Evolutionary conservation across 768 basidiomycete genomes (phyloP), one percentile per base, ranked within the genome.

Genomic region (Hebeloma cylindrosporum): DNA sequence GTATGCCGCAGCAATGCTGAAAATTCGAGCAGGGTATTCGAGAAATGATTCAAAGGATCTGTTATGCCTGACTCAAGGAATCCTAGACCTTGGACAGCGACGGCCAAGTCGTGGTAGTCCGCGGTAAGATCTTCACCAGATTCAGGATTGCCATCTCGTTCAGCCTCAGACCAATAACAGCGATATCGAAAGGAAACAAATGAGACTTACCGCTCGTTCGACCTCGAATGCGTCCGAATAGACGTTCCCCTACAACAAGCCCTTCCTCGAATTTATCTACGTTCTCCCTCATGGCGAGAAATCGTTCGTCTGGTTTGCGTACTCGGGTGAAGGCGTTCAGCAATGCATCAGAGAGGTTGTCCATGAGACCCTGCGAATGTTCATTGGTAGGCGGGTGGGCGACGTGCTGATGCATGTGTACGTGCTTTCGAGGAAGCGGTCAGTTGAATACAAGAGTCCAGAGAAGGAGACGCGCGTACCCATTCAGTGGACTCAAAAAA

Each of bases 401-500:
- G 41, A 90, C 74, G 58, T 96, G 93, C 59, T 94, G 90, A 63
- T 98, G 94, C 91, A 96, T 98, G 60, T 88, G 83, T 18, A 98
- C 94, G 58, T 91, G 88, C 95, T 97, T 7, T 10, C 31, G 18
- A 36, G 34, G 8, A 21, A 3, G 27, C 22, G 27, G 14, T 35
- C 18, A 28, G 16, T 16, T 2, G 3, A 18, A 30, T 20, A 7
- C 17, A 35, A 3, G 18, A 3, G 11, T 18, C 22, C 28, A 20
- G 6, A 9, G 2, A 2, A 29, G 10, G 23, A 40, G 18, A 38
- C 5, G n/a, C 29, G 7, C 83, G 48, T 63, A 94, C 95, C 96
- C 96, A 99, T 94, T 99, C 96, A 25, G 90, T 88, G 3, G 93
- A 95, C 62, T 93, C 90, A 47, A 98, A 85, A 72, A 99, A 99